Evolutionary conservation across 2,329 filamentous ascomycete genomes (phyloP).

Genomic region (Trichoderma breve): DNA sequence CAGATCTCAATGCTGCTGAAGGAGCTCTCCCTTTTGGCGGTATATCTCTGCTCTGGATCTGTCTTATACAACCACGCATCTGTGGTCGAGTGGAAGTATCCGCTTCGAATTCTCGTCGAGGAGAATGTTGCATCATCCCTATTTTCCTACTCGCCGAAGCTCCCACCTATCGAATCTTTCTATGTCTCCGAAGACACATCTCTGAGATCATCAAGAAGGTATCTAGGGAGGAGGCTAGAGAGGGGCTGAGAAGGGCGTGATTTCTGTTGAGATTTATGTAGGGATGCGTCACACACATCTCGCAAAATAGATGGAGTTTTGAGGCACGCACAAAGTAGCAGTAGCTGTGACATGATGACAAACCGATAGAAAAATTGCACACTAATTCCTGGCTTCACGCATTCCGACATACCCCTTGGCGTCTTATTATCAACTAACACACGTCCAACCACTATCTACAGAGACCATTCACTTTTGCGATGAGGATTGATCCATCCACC

Average conservation of each 20-base stretch:
- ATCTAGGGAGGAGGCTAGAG: slow-evolving; percentile 63
- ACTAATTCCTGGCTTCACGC: no score
- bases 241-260: slow-evolving; percentile 77
- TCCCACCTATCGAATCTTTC: slow-evolving; percentile 44
- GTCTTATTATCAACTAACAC: no score
- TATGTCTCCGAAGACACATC: slow-evolving; percentile 30
- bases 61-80: slow-evolving; percentile 42
- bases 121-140: slow-evolving; percentile 36
- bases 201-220: slow-evolving; percentile 61
- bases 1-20: slow-evolving; percentile 46
- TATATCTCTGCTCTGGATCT: slow-evolving; percentile 44
- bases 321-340: no score
- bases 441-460: no score
- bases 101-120: slow-evolving; percentile 33
- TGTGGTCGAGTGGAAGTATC: slow-evolving; percentile 31
- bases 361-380: no score
- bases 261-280: slow-evolving; percentile 64
- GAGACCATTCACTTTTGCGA: no score
- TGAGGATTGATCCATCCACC: no score
- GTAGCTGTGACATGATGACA: no score
- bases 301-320: background rate
- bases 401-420: no score
- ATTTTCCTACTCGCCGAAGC: slow-evolving; percentile 45
- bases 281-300: background rate
- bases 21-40: slow-evolving; percentile 47